A percentile compares a stretch with the other conserved stretches of the same genome.
phyloP scores from a whole-genome alignment of 257 asterid species.

The Fraxinus excelsior region DNA sequence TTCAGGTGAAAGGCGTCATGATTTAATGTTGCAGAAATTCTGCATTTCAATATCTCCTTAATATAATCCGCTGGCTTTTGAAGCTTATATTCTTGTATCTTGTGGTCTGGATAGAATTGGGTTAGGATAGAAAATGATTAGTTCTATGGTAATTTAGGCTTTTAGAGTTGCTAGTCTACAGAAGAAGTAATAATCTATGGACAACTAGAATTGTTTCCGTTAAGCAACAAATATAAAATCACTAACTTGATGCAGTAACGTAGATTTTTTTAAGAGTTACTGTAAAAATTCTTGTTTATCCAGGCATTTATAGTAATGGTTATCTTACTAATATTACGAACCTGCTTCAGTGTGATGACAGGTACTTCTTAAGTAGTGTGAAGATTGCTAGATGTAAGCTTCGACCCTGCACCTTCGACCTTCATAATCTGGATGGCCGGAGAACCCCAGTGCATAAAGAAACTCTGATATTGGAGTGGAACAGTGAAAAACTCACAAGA shows the following conservation, averaged over 20 bases:
- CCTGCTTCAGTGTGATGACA: conserved; percentile 54
- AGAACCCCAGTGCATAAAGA: conserved; percentile 70
- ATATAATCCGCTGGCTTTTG: background rate
- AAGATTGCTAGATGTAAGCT: conserved; percentile 79
- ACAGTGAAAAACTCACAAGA: conserved; percentile 51
- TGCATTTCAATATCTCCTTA: background rate
- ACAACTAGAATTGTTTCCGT: background rate
- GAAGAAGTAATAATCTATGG: background rate
- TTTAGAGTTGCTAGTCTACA: background rate
- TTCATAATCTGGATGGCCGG: conserved; percentile 33
- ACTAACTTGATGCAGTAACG: background rate
- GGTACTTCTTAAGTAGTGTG: conserved; percentile 58
- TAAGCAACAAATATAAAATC: background rate
- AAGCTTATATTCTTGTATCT: background rate
- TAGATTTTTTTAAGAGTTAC: background rate
- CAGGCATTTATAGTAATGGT: background rate
- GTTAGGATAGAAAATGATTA: background rate
- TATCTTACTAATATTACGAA: conserved; percentile 3
- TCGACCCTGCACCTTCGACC: conserved; percentile 37
- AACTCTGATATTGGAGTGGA: conserved; percentile 64
- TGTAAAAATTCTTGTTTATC: background rate
- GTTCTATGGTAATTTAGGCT: background rate
- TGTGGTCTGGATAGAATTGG: background rate
- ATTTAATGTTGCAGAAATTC: background rate
- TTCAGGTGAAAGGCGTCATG: background rate